Conservation (phyloP, 1,284 basidiomycete genomes). For the Meripilus lineatus region DNA sequence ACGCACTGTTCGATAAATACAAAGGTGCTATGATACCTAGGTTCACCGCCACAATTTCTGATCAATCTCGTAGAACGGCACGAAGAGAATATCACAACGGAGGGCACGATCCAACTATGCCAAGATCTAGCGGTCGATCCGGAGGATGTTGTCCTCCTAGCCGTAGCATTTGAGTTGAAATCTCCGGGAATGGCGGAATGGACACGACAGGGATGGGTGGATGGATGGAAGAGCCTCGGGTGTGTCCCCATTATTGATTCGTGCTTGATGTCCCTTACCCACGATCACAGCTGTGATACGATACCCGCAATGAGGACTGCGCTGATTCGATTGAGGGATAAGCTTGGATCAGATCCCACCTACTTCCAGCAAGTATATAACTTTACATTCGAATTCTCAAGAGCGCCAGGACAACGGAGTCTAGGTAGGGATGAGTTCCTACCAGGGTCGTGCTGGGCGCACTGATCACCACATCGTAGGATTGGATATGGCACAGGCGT, state of each 20-base stretch:
- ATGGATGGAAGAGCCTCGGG: conserved; percentile 76
- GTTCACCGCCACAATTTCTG: conserved; percentile 1
- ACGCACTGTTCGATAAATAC: conserved; percentile 70
- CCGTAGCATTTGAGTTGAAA: conserved; percentile 74
- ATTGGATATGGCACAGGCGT: conserved; percentile 71
- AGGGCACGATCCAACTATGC: conserved; percentile 75
- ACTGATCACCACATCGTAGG: too few species aligned
- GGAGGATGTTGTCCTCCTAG: conserved; percentile 74
- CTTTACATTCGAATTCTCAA: conserved; percentile 85
- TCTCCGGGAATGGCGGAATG: conserved; percentile 74
- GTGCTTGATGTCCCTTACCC: not conserved
- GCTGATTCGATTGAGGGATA: conserved; percentile 54
- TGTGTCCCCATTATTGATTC: conserved; percentile 27
- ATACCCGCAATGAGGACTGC: conserved; percentile 61
- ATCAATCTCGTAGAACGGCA: conserved; percentile 49
- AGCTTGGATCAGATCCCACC: conserved; percentile 60
- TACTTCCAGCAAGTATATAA: conserved; percentile 90
- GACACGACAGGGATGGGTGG: conserved; percentile 70
- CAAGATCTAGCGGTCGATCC: conserved; percentile 63
- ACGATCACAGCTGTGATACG: conserved; percentile 58
- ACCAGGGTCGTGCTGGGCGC: conserved; percentile 1
- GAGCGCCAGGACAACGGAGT: conserved; percentile 71
- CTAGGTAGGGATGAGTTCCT: conserved; percentile 44
- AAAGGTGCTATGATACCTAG: conserved; percentile 49
- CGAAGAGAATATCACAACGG: conserved; percentile 62